phyloP scores from a whole-genome alignment of 805 yeast genomes.

The Myxozyma neotropica region DNA sequence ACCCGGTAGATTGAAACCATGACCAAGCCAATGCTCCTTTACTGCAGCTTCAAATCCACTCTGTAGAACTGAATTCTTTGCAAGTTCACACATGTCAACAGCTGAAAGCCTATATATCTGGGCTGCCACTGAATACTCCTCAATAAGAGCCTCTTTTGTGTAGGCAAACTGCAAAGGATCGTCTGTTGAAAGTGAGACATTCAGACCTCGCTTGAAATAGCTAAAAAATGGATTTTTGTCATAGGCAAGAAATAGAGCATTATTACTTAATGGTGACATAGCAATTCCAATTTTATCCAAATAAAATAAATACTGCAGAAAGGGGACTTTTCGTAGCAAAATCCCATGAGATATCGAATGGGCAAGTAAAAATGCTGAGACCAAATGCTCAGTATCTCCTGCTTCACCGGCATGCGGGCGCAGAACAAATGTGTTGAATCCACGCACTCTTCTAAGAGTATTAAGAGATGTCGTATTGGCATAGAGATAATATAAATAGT shows the following conservation, averaged over 20 bases:
- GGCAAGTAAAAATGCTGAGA: conserved; percentile 82
- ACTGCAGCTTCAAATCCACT: conserved; percentile 89
- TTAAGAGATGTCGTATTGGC: conserved; percentile 86
- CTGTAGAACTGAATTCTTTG: conserved; percentile 87
- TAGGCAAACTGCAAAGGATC: conserved; percentile 97
- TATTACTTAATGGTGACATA: conserved; percentile 96
- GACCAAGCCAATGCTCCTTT: conserved; percentile 92
- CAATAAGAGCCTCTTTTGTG: conserved; percentile 95
- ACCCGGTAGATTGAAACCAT: conserved; percentile 55
- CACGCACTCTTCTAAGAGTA: conserved; percentile 73
- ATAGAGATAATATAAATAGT: conserved; percentile 85
- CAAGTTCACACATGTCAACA: conserved; percentile 97
- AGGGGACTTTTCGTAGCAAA: conserved; percentile 87
- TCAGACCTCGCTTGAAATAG: conserved; percentile 90
- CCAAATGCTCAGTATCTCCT: conserved; percentile 98
- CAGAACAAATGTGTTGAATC: conserved; percentile 85
- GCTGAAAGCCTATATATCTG: conserved; percentile 92
- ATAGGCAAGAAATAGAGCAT: conserved; percentile 91
- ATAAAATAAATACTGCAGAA: conserved; percentile 89
- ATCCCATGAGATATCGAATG: conserved; percentile 97
- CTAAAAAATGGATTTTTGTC: conserved; percentile 94
- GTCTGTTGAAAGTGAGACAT: conserved; percentile 92
- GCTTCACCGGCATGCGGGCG: conserved; percentile 99
- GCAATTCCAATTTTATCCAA: conserved; percentile 96
- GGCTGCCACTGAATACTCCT: conserved; percentile 97